Evolutionary conservation across 176 grass and related monocot species (phyloP), one percentile per base, ranked within the genome.

Genomic region (Hordeum marinum): DNA sequence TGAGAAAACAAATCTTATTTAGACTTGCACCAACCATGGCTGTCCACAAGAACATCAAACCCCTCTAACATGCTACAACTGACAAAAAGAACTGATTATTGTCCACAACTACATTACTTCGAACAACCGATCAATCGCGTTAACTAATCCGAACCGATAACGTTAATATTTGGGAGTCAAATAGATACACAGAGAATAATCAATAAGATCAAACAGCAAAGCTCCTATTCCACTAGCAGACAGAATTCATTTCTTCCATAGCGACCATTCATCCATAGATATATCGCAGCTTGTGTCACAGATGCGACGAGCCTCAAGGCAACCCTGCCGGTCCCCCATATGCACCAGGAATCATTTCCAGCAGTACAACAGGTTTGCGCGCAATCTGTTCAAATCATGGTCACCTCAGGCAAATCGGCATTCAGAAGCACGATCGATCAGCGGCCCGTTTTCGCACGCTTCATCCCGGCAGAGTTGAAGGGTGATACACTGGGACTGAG

Each of bases 391-490:
- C 27, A 11, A 45, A 72, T n/a, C 68, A 79, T 54, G 27, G 79
- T 52, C 75, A 84, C 37, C 80, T 84, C 48, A 68, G 70, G 37
- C 48, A 76, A 80, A 67, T 80, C 11, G 24, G 76, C 52, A 63
- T 68, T 63, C 68, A 85, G 39, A 76, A 83, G n/a, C 64, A 46
- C 57, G 25, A 83, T 94, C 62, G 37, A 85, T 94, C 88, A 99
- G 27, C 72, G 66, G 37, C 93, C 91, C 26, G 91, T 94, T 90
- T 99, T 96, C 0, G 91, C 90, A n/a, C 86, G 93, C 80, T 99
- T 94, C 96, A 96, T 99, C 35, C 82, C 96, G 0, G 88, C 87
- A 68, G 91, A 91, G 72, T 94, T 96, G 76, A 99, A 94, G 17
- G 93, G 96, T 58, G 96, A 96, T 50, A 94, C 86, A 18, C 86